Evolutionary conservation across 768 basidiomycete species (phyloP), one percentile per base, ranked within the genome.

Genomic region (Amanita jacksonii): DNA sequence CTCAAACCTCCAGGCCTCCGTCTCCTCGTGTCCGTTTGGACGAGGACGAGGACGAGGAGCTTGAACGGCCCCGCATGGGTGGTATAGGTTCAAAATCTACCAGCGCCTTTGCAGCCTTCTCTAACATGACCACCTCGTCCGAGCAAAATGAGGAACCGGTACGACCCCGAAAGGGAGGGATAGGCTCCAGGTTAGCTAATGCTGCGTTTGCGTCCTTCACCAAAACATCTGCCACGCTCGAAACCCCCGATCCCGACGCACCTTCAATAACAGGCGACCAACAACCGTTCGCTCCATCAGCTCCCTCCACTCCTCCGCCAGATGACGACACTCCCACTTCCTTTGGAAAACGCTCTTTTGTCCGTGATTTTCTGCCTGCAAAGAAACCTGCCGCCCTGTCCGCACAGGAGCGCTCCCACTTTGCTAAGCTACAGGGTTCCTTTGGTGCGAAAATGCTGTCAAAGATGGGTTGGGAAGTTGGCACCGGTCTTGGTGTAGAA

Each of bases 391-490:
- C 68, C 2, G 66, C 70, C 3, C 72, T 96, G 15, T 75, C 74
- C 15, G 63, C 76, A 1, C 54, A 69, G 13, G 93, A 98, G 53
- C 67, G 71, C 46, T 68, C 71, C n/a, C 93, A 97, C 57, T 94
- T 99, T 60, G 70, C 65, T 50, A 87, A 85, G 53, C 70, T 98
- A 9, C 69, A 75, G 32, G 73, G 77, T 12, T 71, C 84, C 0
- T 81, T 90, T 49, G 94, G 92, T 52, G 86, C 93, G 15, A 81
- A 82, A 45, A 79, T 98, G 77, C 76, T 99, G 18, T 76, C 77
- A 23, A 98, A 93, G 67, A 92, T 93, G 84, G 96, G 96, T 6
- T 99, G 96, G 94, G 70, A 81, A 56, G 66, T 81, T 0, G 94
- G 82, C 3, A 70, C 71, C 3, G 91, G 92, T 52, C 71, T 94